A percentile compares a stretch with the other conserved stretches of the same genome.
phyloP scores from a whole-genome alignment of 2,329 filamentous ascomycete genomes.

The Verticillium longisporum region DNA sequence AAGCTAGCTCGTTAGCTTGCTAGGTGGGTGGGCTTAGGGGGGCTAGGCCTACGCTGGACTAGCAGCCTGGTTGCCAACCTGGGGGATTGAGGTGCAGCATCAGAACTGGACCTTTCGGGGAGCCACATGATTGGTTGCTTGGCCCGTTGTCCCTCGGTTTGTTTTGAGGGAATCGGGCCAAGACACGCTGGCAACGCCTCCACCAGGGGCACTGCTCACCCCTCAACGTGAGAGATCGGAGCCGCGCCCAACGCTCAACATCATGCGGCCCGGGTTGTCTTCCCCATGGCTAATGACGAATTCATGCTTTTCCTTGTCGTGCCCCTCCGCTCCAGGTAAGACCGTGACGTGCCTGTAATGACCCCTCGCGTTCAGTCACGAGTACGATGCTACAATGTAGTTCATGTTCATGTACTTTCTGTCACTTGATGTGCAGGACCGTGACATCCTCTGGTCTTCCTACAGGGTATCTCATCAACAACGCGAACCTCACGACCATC shows the following conservation, averaged over 20 bases:
- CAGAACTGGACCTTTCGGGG: neutral
- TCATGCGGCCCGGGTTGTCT: neutral
- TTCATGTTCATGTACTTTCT: neutral
- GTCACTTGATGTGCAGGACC: neutral
- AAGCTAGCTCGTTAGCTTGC: neutral
- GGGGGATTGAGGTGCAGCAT: neutral
- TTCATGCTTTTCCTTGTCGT: neutral
- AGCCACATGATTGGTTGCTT: neutral
- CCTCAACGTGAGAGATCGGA: neutral
- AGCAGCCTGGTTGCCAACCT: neutral
- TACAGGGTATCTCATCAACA: no score
- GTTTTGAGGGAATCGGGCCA: neutral
- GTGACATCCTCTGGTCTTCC: no score
- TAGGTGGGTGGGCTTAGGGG: neutral
- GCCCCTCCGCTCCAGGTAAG: neutral
- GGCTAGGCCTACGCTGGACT: neutral
- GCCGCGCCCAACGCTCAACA: neutral
- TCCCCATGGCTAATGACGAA: neutral
- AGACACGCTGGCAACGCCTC: neutral
- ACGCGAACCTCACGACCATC: no score
- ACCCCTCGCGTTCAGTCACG: neutral
- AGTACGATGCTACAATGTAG: neutral
- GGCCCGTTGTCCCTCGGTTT: neutral
- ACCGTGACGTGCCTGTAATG: neutral
- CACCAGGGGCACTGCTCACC: neutral